Evolutionary conservation across 805 yeast species (phyloP).

Genomic region (Wickerhamomyces bovis): DNA sequence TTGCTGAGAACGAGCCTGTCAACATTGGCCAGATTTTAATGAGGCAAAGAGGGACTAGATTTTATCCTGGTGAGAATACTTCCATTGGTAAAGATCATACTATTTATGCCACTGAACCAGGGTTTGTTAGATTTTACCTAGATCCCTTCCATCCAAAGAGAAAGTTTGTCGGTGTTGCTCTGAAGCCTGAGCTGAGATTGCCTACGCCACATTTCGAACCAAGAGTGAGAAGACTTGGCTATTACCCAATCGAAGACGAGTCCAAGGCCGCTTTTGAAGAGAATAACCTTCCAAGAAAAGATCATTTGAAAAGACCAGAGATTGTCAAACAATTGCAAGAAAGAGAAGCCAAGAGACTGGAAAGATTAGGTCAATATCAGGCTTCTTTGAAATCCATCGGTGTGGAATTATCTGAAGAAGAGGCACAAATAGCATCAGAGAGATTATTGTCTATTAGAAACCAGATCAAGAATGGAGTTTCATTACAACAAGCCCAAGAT

Average conservation of each 20-base stretch:
- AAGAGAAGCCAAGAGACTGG: conserved; percentile 36
- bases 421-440: conserved; percentile 33
- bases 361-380: conserved; percentile 25
- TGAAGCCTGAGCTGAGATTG: conserved; percentile 52
- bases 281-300: conserved; percentile 60
- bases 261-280: conserved; percentile 53
- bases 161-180: conserved; percentile 83
- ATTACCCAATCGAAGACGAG: conserved; percentile 43
- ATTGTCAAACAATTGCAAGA: conserved; percentile 34
- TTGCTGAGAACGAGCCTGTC: conserved; percentile 67
- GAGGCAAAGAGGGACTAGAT: conserved; percentile 93
- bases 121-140: conserved; percentile 81
- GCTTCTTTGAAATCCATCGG: conserved; percentile 24
- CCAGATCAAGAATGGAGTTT: conserved; percentile 53
- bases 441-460: conserved; percentile 53
- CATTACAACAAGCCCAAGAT: conserved; percentile 47
- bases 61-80: conserved; percentile 90
- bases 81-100: conserved; percentile 93
- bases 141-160: conserved; percentile 97
- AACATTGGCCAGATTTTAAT: conserved; percentile 79
- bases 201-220: conserved; percentile 95
- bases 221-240: conserved; percentile 78
- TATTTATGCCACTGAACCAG: conserved; percentile 85
- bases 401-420: conserved; percentile 26
- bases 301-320: conserved; percentile 49